Base-by-base conservation (phyloP, 306 rosid genomes). In the Sicyos baderoa region DNA sequence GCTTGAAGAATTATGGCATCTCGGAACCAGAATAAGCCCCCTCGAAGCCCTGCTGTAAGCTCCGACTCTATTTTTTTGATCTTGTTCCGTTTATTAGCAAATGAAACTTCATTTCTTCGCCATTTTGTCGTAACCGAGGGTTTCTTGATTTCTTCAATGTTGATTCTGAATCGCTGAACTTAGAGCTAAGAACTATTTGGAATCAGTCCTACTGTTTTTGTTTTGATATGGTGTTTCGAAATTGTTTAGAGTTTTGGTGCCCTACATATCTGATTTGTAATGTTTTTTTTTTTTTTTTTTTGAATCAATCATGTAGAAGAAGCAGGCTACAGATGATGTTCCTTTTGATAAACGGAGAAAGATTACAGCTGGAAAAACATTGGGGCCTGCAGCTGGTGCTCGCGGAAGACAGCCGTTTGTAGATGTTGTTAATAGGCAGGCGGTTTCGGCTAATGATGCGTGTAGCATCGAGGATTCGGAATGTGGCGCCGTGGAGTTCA, bases 21-120 rank as follows among this genome's bases (percentile, higher is more conserved):
- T 27, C 87, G 97, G 16, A 93, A 86, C 81, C 94, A 91, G 86
- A 91, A 87, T 47, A 65, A 84, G 58, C 86, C 97, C 72, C 97
- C 97, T 57, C 87, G 79, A 3, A 90, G 91, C 57, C 94, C 93
- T 23, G 72, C 72, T 25, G 97, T 86, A 74, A 83, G 86, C 42
- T 50, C 19, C 27, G 63, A 56, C 3, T 48, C 10, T 58, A 44
- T 35, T 44, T 53, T 53, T 64, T 42, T 64, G 54, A 19, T 63
- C 35, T 12, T 64, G 35, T 4, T 21, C 32, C 45, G 13, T 21
- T 64, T 42, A 1, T 64, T 27, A 64, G 35, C 6, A 64, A 44
- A 11, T 17, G 13, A 2, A 64, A 21, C 70, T 42, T 42, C 35
- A 10, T 64, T 42, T 64, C 70, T 64, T 42, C 35, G 12, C 18